A percentile compares a stretch with the other conserved stretches of the same genome.
Conservation (phyloP, 352 stramenopile species). For the Blastocystis sp. region DNA sequence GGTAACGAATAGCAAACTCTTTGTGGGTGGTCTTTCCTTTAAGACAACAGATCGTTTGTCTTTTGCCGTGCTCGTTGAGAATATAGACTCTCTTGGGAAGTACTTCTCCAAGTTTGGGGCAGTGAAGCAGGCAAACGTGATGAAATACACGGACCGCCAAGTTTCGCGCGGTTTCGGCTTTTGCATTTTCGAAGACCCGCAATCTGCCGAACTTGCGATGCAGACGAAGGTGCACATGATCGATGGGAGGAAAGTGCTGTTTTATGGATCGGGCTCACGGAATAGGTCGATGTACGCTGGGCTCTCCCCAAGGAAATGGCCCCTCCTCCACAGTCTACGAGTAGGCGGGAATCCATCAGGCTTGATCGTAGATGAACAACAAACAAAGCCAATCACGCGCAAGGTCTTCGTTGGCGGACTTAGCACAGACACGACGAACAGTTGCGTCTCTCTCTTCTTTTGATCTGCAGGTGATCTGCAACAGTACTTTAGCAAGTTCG, state of each 20-base stretch:
- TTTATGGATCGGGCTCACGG: not conserved
- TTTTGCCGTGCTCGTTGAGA: not conserved
- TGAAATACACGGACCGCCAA: constrained; percentile 67
- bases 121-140: constrained; percentile 63
- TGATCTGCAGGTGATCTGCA: constrained; percentile 18
- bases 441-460: not conserved
- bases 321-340: constrained; percentile 34
- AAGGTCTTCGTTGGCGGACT: constrained; percentile 53
- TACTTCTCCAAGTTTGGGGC: constrained; percentile 62
- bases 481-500: constrained; percentile 48
- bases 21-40: constrained; percentile 59
- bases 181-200: constrained; percentile 66
- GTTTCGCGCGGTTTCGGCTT: constrained; percentile 63
- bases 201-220: constrained; percentile 62
- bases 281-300: constrained; percentile 65
- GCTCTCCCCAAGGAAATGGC: constrained; percentile 61
- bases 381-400: constrained; percentile 18
- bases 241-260: constrained; percentile 31
- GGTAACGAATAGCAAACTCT: constrained; percentile 50
- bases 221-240: constrained; percentile 50
- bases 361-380: constrained; percentile 17
- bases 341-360: not conserved
- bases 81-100: constrained; percentile 52
- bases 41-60: constrained; percentile 67
- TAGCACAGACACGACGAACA: constrained; percentile 33